Percentiles rank a stretch among this genome's conserved stretches.
Conservation (phyloP, 768 basidiomycete species). For the Tremella yokohamensis region DNA sequence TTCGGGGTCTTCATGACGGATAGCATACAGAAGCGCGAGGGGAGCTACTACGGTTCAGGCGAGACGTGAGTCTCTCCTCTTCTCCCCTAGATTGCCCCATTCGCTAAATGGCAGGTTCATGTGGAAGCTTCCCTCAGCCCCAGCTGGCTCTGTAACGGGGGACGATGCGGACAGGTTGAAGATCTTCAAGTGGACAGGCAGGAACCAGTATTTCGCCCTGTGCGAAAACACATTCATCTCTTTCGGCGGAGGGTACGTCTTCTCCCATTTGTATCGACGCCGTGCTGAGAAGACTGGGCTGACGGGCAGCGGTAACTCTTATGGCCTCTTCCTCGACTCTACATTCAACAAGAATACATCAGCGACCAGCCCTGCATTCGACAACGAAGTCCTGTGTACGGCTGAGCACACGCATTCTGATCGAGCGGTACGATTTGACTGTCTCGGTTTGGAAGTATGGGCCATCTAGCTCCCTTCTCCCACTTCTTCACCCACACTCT, state of each 20-base stretch:
- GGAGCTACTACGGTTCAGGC: slow-evolving; percentile 80
- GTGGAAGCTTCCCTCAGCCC: slow-evolving; percentile 26
- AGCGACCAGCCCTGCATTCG: slow-evolving; percentile 78
- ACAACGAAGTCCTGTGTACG: slow-evolving; percentile 72
- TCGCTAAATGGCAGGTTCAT: slow-evolving; percentile 28
- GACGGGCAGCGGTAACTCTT: slow-evolving; percentile 45
- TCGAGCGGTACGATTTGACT: slow-evolving; percentile 69
- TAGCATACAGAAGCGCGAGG: slow-evolving; percentile 60
- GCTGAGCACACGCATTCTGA: slow-evolving; percentile 54
- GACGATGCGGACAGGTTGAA: no score
- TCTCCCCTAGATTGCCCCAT: no score
- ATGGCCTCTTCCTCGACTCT: slow-evolving; percentile 82
- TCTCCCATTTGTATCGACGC: slow-evolving; percentile 10
- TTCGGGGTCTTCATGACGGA: slow-evolving; percentile 87
- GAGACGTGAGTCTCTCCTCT: slow-evolving; percentile 61
- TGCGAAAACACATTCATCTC: slow-evolving; percentile 77
- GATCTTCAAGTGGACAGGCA: slow-evolving; percentile 61
- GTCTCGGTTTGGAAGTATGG: slow-evolving; percentile 91
- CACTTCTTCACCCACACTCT: no score
- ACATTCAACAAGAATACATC: slow-evolving; percentile 78
- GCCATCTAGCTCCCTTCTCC: no score
- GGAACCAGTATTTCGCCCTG: slow-evolving; percentile 82
- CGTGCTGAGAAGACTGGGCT: not conserved
- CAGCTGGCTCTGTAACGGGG: slow-evolving; percentile 6
- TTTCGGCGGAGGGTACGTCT: slow-evolving; percentile 83